Evolutionary conservation across 352 stramenopile genomes (phyloP), one percentile per base, ranked within the genome.

Genomic region (Thalassiosira mediterranea): DNA sequence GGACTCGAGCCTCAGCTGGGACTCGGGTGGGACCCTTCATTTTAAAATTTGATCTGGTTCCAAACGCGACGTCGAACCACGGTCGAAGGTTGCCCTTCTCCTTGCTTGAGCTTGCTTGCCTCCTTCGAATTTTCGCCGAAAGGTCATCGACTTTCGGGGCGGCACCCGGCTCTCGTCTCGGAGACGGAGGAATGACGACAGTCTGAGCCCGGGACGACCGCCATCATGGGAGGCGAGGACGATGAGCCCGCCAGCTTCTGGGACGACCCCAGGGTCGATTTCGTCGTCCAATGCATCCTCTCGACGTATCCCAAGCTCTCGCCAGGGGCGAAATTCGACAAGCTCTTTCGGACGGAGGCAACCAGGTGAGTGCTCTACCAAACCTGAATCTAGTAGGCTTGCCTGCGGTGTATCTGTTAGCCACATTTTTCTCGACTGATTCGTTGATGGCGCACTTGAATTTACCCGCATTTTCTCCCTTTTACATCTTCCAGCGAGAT

Each of bases 291-390:
- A 56, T 81, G 65, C 42, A 79, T 84, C 68, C 47, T 76, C 42
- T 74, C 65, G 42, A 79, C 69, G 10, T 83, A 85, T 68, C 42
- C 76, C 13, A 87, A 89, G 61, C 62, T 83, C 15, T 38, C 63
- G 38, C 44, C 78, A 17, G 88, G 86, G 23, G 73, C 82, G 7
- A 94, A 93, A 70, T 94, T 94, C 68, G 88, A 92, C 48, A 94
- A 94, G 65, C 72, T 81, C 32, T 94, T 93, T 79, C 63, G 63
- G 56, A 90, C 77, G 51, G 87, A 94, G 62, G 72, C 89, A 13
- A 91, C 81, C 46, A 72, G 78, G 82, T 86, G 70, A 81, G 57
- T 23, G 34, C 28, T 17, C 17, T 57, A 3, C 25, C 44, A 29
- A 23, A 13, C 7, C 47, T 17, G n/a, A n/a, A n/a, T n/a, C n/a